A percentile compares a stretch with the other conserved stretches of the same genome.
phyloP scores from a whole-genome alignment of 192 early-diverging fungal genomes.

The Backusella liffmaniae region DNA sequence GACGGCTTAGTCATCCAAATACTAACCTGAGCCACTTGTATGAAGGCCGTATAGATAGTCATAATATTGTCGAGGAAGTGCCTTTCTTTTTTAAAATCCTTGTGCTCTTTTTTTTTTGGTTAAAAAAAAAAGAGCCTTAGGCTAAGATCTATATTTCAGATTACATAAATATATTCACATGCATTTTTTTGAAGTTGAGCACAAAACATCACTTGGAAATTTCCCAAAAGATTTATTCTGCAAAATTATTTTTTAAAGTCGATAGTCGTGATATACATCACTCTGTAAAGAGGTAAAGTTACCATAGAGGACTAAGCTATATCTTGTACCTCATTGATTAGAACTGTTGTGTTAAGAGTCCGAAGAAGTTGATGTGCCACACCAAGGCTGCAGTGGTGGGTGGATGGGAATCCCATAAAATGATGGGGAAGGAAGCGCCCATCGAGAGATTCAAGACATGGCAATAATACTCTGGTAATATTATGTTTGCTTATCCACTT shows the following conservation, averaged over 20 bases:
- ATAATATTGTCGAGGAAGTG: background rate
- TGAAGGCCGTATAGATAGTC: background rate
- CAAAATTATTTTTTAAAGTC: background rate
- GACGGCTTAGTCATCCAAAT: background rate
- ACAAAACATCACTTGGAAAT: background rate
- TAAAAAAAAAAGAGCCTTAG: background rate
- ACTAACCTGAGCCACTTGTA: background rate
- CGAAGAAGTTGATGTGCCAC: too few species aligned
- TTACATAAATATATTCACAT: background rate
- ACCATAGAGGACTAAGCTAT: too few species aligned
- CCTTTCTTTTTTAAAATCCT: background rate
- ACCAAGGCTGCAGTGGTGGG: too few species aligned
- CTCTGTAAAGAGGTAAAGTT: too few species aligned
- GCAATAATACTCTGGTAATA: too few species aligned
- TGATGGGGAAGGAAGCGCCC: too few species aligned
- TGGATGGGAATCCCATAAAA: too few species aligned
- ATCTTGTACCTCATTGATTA: too few species aligned
- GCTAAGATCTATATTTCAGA: background rate
- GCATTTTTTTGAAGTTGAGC: background rate
- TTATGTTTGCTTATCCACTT: too few species aligned
- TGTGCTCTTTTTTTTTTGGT: background rate
- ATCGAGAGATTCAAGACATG: too few species aligned
- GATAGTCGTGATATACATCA: too few species aligned
- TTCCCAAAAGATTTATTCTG: background rate
- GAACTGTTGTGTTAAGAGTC: too few species aligned